A percentile compares a stretch with the other conserved stretches of the same genome.
Conservation (phyloP, 2,329 filamentous ascomycete species). For the Diaporthe aspalathi region DNA sequence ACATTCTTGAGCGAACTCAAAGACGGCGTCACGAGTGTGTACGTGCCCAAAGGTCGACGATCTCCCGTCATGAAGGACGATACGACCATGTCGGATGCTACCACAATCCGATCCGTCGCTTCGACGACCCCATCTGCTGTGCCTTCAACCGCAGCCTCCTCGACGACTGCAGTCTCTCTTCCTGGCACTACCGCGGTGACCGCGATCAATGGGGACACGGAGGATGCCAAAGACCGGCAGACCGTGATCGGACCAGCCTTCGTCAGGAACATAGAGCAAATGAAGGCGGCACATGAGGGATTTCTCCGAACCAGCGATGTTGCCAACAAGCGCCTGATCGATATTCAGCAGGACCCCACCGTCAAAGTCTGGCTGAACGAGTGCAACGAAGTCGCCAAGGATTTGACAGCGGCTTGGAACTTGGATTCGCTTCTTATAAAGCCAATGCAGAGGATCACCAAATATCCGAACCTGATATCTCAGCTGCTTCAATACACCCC, state of each 20-base stretch:
- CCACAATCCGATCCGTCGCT: constrained; percentile 50
- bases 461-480: constrained; percentile 88
- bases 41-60: constrained; percentile 70
- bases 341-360: constrained; percentile 72
- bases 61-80: constrained; percentile 52
- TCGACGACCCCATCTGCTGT: constrained; percentile 49
- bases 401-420: constrained; percentile 94
- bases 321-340: constrained; percentile 69
- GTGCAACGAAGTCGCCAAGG: constrained; percentile 91
- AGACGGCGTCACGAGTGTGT: constrained; percentile 81
- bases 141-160: constrained; percentile 38
- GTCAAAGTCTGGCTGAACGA: constrained; percentile 90
- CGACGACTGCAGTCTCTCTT: constrained; percentile 36
- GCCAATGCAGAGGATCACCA: constrained; percentile 92
- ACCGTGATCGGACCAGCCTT: constrained; percentile 67
- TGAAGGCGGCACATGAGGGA: constrained; percentile 70
- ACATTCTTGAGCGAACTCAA: constrained; percentile 84
- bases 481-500: constrained; percentile 85
- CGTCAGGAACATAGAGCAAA: constrained; percentile 66
- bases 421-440: constrained; percentile 97
- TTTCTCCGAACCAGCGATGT: constrained; percentile 73
- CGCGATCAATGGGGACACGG: constrained; percentile 56
- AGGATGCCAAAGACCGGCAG: constrained; percentile 64
- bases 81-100: constrained; percentile 46
- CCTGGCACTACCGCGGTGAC: constrained; percentile 44